These are phyloP conservation scores for Boletus subcaerulescens DNA, from an alignment of 768 basidiomycete genomes.

Conservation along the genomic window DNA sequence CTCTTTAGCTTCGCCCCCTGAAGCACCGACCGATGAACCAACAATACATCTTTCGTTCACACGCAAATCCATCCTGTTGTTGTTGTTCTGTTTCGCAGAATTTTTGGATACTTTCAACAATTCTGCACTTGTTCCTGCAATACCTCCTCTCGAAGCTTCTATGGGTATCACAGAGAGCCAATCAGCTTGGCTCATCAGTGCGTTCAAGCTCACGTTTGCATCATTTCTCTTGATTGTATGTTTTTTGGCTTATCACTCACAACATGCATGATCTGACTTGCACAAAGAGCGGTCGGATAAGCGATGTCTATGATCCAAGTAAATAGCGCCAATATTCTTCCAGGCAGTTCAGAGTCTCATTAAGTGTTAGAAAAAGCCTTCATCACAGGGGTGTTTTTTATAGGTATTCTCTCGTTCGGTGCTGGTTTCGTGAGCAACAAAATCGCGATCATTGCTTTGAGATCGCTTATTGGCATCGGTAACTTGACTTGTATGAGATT, in stretches of 20 bases:
- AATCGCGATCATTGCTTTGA: conserved; percentile 46
- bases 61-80: conserved; percentile 32
- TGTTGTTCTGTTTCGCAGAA: conserved; percentile 39
- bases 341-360: conserved; percentile 24
- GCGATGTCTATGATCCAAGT: conserved; percentile 33
- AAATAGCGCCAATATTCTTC: conserved; percentile 17
- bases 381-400: conserved; percentile 35
- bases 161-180: conserved; percentile 10
- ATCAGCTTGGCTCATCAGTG: conserved; percentile 39
- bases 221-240: conserved; percentile 33
- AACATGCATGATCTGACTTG: conserved; percentile 11
- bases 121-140: conserved; percentile 38
- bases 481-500: background rate
- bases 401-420: conserved; percentile 44
- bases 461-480: conserved; percentile 51
- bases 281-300: conserved; percentile 25
- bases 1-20: background rate
- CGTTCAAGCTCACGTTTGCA: conserved; percentile 47
- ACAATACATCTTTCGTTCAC: conserved; percentile 18
- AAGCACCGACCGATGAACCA: background rate
- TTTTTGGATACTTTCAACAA: conserved; percentile 46
- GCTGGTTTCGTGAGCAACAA: conserved; percentile 47
- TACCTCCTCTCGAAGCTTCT: conserved; percentile 32
- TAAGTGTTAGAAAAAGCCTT: conserved; percentile 41
- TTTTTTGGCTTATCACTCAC: background rate